Evolutionary conservation across 148 eudicot species (phyloP), one percentile per base, ranked within the genome.

Genomic region (Talinum fruticosum): DNA sequence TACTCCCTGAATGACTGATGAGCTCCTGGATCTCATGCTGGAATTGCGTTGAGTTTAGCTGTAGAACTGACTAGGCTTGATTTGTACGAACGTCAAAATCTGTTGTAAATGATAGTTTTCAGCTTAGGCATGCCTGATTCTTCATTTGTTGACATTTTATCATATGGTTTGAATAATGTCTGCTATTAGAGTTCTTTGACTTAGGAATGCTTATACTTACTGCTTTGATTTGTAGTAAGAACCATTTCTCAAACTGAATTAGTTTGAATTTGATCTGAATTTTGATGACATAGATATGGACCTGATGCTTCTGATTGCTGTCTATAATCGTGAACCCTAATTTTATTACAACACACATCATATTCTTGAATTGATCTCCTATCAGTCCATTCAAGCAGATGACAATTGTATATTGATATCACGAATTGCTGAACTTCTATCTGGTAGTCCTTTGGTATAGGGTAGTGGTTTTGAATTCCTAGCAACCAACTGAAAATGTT

Each of bases 1-100:
- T 66, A 78, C 83, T 34, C 38, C 76, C n/a, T 85, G 85, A 47
- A 33, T 57, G 70, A 13, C 57, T 19, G 44, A 19, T 14, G 10
- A 16, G 18, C 44, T 67, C 26, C 71, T 5, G 12, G 23, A 66
- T 16, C 1, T 32, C 38, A 66, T 30, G 23, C 36, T 66, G 69
- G 32, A 32, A 18, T 66, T 33, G 37, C 13, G 33, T 62, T 62
- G 33, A 62, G n/a, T 19, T 51, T 16, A 18, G 21, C 15, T 18
- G 57, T 51, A 51, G 57, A 51, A 51, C 57, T 51, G 23, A 51
- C n/a, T 19, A 51, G 57, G 57, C 57, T 51, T 51, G 30, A 62
- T 62, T 62, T 62, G 66, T 62, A 62, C 7, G 66, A 62, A 62
- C 28, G 5, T 28, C 5, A 28, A 62, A 2, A n/a, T 62, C 16